Evolutionary conservation across 1,139 yeast species (phyloP).

Genomic region (Debaryomyces subglobosus): DNA sequence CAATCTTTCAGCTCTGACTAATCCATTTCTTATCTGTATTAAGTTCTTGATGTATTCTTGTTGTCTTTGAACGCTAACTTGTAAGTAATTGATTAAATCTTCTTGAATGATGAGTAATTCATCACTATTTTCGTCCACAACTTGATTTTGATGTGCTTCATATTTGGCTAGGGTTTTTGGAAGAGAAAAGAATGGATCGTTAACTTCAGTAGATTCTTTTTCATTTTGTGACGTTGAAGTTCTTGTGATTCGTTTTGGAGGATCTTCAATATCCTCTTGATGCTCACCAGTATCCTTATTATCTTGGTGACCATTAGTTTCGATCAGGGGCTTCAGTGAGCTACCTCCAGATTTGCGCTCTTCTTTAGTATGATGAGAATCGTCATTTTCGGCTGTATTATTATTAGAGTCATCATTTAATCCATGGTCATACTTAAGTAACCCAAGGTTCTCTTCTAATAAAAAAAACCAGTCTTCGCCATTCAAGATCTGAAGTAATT

Average conservation of each 20-base stretch:
- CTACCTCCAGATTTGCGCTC: constrained; percentile 43
- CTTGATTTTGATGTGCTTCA: constrained; percentile 37
- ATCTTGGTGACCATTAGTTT: not conserved
- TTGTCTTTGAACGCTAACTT: constrained; percentile 73
- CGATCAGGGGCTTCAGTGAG: constrained; percentile 24
- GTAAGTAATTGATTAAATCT: constrained; percentile 47
- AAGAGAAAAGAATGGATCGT: constrained; percentile 44
- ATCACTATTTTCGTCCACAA: constrained; percentile 28
- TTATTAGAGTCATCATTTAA: constrained; percentile 34
- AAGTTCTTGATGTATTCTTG: constrained; percentile 87
- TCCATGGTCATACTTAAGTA: constrained; percentile 73
- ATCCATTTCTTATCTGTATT: constrained; percentile 67
- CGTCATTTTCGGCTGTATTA: constrained; percentile 46
- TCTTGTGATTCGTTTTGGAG: constrained; percentile 51
- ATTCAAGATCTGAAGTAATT: constrained; percentile 72
- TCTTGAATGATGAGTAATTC: constrained; percentile 37
- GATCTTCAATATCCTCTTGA: constrained; percentile 52
- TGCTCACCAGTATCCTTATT: constrained; percentile 17
- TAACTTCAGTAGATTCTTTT: constrained; percentile 24
- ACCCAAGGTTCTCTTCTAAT: constrained; percentile 62
- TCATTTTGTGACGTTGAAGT: constrained; percentile 14
- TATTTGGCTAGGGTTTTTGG: constrained; percentile 40
- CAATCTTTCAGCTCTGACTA: constrained; percentile 76
- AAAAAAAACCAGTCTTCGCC: constrained; percentile 83
- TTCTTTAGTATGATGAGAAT: constrained; percentile 38